Base-by-base conservation (phyloP, 768 basidiomycete species). In the Mycena indigotica region DNA sequence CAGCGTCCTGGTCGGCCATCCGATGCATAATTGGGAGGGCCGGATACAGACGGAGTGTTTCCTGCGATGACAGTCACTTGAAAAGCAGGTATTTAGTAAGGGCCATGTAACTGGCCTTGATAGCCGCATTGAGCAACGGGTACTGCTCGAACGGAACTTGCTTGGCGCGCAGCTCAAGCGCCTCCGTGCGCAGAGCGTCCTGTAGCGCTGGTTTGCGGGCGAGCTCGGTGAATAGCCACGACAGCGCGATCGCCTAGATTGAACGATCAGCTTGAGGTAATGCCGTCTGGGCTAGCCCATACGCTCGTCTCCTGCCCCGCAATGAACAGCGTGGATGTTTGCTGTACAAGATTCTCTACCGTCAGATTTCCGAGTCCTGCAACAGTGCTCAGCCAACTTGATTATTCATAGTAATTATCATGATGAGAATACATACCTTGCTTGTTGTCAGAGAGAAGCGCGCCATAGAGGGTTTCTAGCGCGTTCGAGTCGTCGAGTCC, bases 201-300 rank as follows among this genome's bases (percentile, higher is more conserved):
- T 86, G 84, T 5, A 77, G 61, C 3, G 76, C 69, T 0, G 76
- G 78, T 52, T 77, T 63, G 41, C 68, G 73, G 4, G 80, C 73
- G 16, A 86, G 74, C 46, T 78, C 75, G 57, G 79, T 72, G 4
- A 84, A 66, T 3, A 73, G 70, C 77, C 80, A 85, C 41, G 68
- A 67, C 29, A 78, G 32, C 3, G 77, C 67, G 56, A 70, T 74
- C 5, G 79, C 66, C 41, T 58, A 35, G 15, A 26, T 15, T 21
- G 29, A 28, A 44, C 15, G 23, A 26, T n/a, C n/a, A n/a, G n/a
- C n/a, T n/a, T n/a, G n/a, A n/a, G n/a, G n/a, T n/a, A n/a, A n/a
- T n/a, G n/a, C n/a, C n/a, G n/a, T n/a, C n/a, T n/a, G n/a, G n/a
- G n/a, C n/a, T n/a, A n/a, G n/a, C n/a, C 26, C 57, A 1, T 19